A percentile compares a stretch with the other conserved stretches of the same genome.
phyloP scores from a whole-genome alignment of 257 asterid species.

The Plantago ovata region DNA sequence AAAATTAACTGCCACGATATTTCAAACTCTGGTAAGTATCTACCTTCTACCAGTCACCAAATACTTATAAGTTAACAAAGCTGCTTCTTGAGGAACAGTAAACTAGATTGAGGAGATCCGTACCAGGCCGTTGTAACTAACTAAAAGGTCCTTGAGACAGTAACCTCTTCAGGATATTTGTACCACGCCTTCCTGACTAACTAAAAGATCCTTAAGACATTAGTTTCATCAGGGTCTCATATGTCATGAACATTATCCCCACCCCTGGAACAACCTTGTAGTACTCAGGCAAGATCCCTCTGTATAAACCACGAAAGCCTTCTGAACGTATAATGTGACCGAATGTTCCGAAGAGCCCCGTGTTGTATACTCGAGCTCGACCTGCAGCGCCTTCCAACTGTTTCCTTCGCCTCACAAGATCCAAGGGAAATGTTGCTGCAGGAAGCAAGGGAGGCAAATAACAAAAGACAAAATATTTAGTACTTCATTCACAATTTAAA shows the following conservation, averaged over 20 bases:
- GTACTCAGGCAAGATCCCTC: slow-evolving; percentile 93
- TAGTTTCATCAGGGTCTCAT: slow-evolving; percentile 76
- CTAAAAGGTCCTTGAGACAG: slow-evolving; percentile 49
- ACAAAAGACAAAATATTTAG: background rate
- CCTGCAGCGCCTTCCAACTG: slow-evolving; percentile 95
- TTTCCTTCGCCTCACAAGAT: slow-evolving; percentile 93
- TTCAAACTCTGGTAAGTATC: slow-evolving; percentile 9
- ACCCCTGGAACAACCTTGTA: slow-evolving; percentile 94
- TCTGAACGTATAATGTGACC: slow-evolving; percentile 55
- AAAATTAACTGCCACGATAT: slow-evolving; percentile 33
- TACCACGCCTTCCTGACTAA: slow-evolving; percentile 12
- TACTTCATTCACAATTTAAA: background rate
- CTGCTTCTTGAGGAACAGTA: slow-evolving; percentile 12
- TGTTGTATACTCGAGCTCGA: slow-evolving; percentile 71
- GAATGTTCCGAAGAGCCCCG: slow-evolving; percentile 71
- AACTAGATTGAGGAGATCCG: background rate
- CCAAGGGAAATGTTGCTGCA: slow-evolving; percentile 89
- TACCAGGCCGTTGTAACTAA: slow-evolving; percentile 13
- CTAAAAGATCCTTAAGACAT: slow-evolving; percentile 52
- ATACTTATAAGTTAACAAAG: slow-evolving; percentile 33
- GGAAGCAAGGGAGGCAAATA: background rate
- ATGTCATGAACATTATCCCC: slow-evolving; percentile 93
- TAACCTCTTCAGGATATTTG: slow-evolving; percentile 49
- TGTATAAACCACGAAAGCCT: slow-evolving; percentile 82
- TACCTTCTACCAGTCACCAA: slow-evolving; percentile 24